phyloP scores from a whole-genome alignment of 1,139 yeast genomes.

The Diutina ranongensis region DNA sequence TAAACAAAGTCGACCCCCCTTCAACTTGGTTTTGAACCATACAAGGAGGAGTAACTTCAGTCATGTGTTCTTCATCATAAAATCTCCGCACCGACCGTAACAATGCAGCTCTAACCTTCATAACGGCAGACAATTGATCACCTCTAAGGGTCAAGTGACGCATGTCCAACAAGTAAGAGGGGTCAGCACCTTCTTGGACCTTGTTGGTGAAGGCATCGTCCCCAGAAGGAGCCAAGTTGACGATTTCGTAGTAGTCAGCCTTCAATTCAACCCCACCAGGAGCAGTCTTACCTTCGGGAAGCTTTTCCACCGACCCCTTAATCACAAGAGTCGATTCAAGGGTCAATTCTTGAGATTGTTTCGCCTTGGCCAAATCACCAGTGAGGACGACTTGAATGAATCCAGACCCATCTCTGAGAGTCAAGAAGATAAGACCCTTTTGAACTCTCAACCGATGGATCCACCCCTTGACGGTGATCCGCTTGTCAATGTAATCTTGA shows the following conservation, averaged over 20 bases:
- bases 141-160: slow-evolving; percentile 95
- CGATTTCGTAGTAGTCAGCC: slow-evolving; percentile 79
- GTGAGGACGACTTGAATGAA: slow-evolving; percentile 75
- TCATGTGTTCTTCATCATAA: slow-evolving; percentile 60
- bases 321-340: slow-evolving; percentile 75
- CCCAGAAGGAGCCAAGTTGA: slow-evolving; percentile 94
- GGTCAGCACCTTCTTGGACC: slow-evolving; percentile 89
- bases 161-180: slow-evolving; percentile 82
- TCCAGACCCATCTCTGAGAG: slow-evolving; percentile 93
- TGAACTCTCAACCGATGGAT: slow-evolving; percentile 87
- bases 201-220: slow-evolving; percentile 92
- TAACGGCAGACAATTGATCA: slow-evolving; percentile 84
- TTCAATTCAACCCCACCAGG: slow-evolving; percentile 95
- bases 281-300: slow-evolving; percentile 95
- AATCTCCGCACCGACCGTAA: slow-evolving; percentile 67
- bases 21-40: slow-evolving; percentile 99
- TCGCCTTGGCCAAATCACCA: slow-evolving; percentile 89
- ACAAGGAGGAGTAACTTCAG: slow-evolving; percentile 97
- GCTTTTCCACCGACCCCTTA: slow-evolving; percentile 67
- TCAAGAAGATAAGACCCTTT: slow-evolving; percentile 84
- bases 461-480: slow-evolving; percentile 89
- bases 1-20: slow-evolving; percentile 95
- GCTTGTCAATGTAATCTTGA: slow-evolving; percentile 39
- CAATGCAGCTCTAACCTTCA: slow-evolving; percentile 86
- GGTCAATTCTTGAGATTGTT: slow-evolving; percentile 74